A percentile compares a stretch with the other conserved stretches of the same genome.
Conservation (phyloP, 1,139 yeast species). For the Lodderomyces jiufengensis region DNA sequence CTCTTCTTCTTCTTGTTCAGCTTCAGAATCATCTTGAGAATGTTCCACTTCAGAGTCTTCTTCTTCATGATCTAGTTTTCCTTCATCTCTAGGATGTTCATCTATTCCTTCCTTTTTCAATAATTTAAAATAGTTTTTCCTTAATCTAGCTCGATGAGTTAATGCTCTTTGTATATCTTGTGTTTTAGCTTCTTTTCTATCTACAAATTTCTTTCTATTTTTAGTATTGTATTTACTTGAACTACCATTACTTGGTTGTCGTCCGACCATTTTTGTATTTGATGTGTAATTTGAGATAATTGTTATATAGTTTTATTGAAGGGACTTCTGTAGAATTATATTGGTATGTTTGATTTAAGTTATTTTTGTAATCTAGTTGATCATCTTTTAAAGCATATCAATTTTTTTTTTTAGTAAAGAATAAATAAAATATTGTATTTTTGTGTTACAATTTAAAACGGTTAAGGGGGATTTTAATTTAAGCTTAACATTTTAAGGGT, state of each 20-base stretch:
- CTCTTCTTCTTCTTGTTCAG: conserved; percentile 2
- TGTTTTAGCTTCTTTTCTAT: conserved; percentile 40
- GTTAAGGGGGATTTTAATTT: too few species aligned
- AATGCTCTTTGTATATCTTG: conserved; percentile 73
- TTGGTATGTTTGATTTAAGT: too few species aligned
- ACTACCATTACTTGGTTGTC: neutral
- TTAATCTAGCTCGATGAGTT: conserved; percentile 76
- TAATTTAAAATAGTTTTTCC: conserved; percentile 78
- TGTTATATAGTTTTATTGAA: too few species aligned
- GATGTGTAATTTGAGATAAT: too few species aligned
- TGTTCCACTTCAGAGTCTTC: conserved; percentile 2
- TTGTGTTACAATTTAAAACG: too few species aligned
- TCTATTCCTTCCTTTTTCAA: conserved; percentile 63
- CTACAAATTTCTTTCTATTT: conserved; percentile 27
- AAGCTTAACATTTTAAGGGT: too few species aligned
- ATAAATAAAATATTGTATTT: too few species aligned
- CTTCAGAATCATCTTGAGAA: neutral
- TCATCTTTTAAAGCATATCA: too few species aligned
- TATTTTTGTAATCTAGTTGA: too few species aligned
- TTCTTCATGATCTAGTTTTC: conserved; percentile 4
- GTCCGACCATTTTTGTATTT: conserved; percentile 1
- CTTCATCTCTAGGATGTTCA: conserved; percentile 3
- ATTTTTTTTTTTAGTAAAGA: too few species aligned
- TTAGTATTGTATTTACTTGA: neutral
- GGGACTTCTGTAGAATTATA: too few species aligned